These are phyloP conservation scores for Sisymbrium altissimum DNA, from an alignment of 345 rosid species.

Conservation along the genomic window DNA sequence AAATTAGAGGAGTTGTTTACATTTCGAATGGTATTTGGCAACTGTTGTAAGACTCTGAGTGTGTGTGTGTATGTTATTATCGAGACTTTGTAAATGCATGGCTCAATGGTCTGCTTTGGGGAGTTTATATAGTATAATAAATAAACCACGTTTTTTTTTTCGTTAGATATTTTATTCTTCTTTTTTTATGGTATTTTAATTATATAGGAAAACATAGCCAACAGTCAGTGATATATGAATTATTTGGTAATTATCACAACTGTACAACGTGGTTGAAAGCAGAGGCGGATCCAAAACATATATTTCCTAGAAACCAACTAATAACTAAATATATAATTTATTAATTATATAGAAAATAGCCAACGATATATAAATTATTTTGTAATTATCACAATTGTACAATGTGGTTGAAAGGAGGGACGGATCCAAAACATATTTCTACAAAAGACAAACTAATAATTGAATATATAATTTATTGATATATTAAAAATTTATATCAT, in stretches of 20 bases:
- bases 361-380: neutral
- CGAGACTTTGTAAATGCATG: constrained; percentile 5
- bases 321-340: no score
- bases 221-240: neutral
- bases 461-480: no score
- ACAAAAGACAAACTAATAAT: no score
- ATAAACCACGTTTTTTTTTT: neutral
- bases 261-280: neutral
- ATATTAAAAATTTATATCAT: no score
- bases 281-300: no score
- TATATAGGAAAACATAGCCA: neutral
- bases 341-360: neutral
- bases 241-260: neutral
- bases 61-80: constrained; percentile 1
- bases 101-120: neutral
- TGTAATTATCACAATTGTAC: neutral
- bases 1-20: constrained; percentile 5
- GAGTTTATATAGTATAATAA: neutral
- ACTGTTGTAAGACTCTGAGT: neutral
- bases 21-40: constrained; percentile 1
- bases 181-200: neutral
- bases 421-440: no score
- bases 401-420: neutral
- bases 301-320: no score
- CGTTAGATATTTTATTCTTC: neutral